Base-by-base conservation (phyloP, 2,329 filamentous ascomycete species). In the Monosporascus cannonballus region DNA sequence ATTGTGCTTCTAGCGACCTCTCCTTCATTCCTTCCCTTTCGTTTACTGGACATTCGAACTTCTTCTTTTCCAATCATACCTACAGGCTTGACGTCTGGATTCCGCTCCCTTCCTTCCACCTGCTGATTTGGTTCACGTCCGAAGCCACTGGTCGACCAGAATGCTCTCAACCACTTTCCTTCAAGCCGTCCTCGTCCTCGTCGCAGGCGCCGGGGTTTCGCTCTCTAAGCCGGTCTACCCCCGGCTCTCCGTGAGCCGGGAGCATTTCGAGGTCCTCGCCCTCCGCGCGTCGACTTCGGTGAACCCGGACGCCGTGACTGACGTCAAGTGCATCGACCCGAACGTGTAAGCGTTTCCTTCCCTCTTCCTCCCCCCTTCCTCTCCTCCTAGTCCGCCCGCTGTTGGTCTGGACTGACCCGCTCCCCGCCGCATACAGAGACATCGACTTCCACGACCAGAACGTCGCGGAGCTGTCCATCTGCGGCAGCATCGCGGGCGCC, bases 361-460 rank as follows among this genome's bases (percentile, higher is more conserved):
- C n/a, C 14, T 46, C 27, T 37, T 11, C 30, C 45, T 25, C 8
- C 17, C 34, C 14, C 20, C n/a, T 7, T 3, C 45, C 25, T 25
- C 39, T n/a, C 38, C 15, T 34, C 30, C 30, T 9, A 34, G 30
- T 9, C 30, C 30, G 11, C 30, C 11, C 4, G 9, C 30, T 9
- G 2, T 34, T 34, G 30, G 11, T 14, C 37, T 45, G 41, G 38
- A 36, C 52, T 57, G 52, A 63, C 48, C 42, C 41, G 4, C 14
- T 2, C 9, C 48, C 45, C 38, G 3, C 15, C 3, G 6, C 41
- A 7, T 22, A 57, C 38, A 75, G 71, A 6, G 67, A 71, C 54
- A 74, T 77, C 55, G 69, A 73, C 56, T 72, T 72, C 59, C 76
- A 80, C 62, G 77, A 80, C 63, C 71, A 72, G 41, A 73, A 73